Evolutionary conservation across 768 basidiomycete species (phyloP), one percentile per base, ranked within the genome.

Genomic region (Trametes villosa): DNA sequence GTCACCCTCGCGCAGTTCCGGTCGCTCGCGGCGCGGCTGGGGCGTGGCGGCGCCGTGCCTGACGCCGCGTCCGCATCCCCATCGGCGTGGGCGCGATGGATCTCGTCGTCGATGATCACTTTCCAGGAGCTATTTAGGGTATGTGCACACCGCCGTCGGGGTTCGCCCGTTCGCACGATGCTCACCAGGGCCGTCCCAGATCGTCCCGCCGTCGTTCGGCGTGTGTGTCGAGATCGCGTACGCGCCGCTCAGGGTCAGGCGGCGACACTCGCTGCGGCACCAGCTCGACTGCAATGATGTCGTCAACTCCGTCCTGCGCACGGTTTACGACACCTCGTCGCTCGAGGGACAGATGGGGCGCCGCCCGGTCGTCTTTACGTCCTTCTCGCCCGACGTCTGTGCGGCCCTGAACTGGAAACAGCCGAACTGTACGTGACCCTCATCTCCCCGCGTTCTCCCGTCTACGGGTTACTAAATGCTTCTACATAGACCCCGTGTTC

Each of bases 321-420:
- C 86, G 50, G 88, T 98, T 55, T 94, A 92, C 72, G 82, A 86
- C 60, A 85, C 84, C 6, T 83, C 86, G 24, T 74, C 76, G 50
- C 72, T 79, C 27, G 84, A 84, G 29, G 80, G 79, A 40, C 78
- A 79, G 30, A 75, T 78, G 58, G 77, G 78, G 49, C 86, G 90
- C 56, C 81, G 95, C 50, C 89, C 89, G 66, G 86, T 98, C 61
- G 85, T 94, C n/a, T 94, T 99, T 71, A 88, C 89, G 38, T 96
- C 94, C 7, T 98, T 92, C 73, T 89, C 90, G 48, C 92, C 96
- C 9, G 88, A 92, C 70, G 85, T 94, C 0, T 96, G 94, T 74
- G 86, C 92, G 9, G 88, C 92, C 17, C 75, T 98, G 56, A 98
- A 99, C 70, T 98, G 96, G 97, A 99, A 99, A 75, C 96, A 99